Evolutionary conservation across 1,139 yeast species (phyloP), one percentile per base, ranked within the genome.

Genomic region (Geotrichum cucujoidarum): DNA sequence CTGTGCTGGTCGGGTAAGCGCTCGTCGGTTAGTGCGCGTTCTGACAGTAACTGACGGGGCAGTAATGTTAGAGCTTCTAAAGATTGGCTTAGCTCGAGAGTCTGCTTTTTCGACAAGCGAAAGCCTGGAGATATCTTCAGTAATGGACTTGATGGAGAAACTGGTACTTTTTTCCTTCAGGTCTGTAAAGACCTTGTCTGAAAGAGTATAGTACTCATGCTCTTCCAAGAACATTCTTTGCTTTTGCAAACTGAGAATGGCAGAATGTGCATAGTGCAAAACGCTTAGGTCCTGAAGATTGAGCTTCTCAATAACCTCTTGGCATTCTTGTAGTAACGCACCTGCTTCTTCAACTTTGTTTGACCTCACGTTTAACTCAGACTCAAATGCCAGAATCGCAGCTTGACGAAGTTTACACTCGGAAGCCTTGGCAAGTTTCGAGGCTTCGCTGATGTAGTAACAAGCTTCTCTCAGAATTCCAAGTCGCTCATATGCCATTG

Each of bases 371-470:
- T 50, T 42, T 13, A 58, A 47, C 41, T 55, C 57, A 4, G 61
- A 58, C 35, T 59, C 54, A 34, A 57, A 54, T 4, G 62, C 49
- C 24, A 59, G 36, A 21, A 59, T 48, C 3, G 51, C 47, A 10
- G 57, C 55, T 18, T 52, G 39, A 10, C 60, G 45, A n/a, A 55
- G 37, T 8, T 44, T 40, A 45, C 59, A 52, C 16, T 47, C 51
- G 7, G 53, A 40, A 7, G 53, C 44, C 25, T 48, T 48, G 2
- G 62, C 56, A 16, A 58, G 40, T 40, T 54, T 54, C 2, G 54
- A 43, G 1, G 60, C 62, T 40, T 59, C 62, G 8, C 52, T 53
- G 18, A 57, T 49, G 43, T 58, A 58, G 40, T 57, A 56, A 22
- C 43, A 42, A 1, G 64, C 56, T 36, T 55, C 58, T 24, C 56